Evolutionary conservation across 1,284 basidiomycete genomes (phyloP).

Genomic region (Cerrena zonata): DNA sequence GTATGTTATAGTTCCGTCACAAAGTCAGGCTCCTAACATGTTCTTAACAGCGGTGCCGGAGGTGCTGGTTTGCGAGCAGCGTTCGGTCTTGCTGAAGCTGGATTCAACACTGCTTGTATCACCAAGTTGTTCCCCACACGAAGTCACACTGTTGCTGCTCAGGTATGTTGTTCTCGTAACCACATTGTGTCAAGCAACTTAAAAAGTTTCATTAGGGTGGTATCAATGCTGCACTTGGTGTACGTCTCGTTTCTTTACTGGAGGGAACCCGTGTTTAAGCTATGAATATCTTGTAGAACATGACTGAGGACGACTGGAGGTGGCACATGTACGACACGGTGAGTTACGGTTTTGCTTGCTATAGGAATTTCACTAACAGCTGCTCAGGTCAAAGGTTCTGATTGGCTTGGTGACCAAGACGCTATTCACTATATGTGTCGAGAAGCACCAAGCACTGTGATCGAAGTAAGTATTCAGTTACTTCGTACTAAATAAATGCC

Average conservation of each 20-base stretch:
- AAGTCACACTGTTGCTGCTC: conserved; percentile 97
- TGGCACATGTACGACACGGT: conserved; percentile 99
- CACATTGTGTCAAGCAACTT: conserved; percentile 9
- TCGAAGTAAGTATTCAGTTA: conserved; percentile 61
- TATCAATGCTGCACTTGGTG: conserved; percentile 97
- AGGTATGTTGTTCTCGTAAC: conserved; percentile 45
- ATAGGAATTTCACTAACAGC: conserved; percentile 11
- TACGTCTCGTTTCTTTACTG: conserved; percentile 34
- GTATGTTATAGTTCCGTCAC: conserved; percentile 28
- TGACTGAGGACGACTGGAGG: conserved; percentile 98
- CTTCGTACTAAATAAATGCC: conserved; percentile 5
- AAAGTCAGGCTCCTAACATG: conserved; percentile 5
- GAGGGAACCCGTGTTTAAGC: neutral
- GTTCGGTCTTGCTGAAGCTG: conserved; percentile 97
- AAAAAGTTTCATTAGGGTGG: conserved; percentile 65
- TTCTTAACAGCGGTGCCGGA: conserved; percentile 76
- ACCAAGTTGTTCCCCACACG: conserved; percentile 99
- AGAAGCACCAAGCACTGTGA: conserved; percentile 89
- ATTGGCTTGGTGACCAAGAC: conserved; percentile 99
- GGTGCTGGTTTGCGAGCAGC: conserved; percentile 97
- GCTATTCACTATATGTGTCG: conserved; percentile 99
- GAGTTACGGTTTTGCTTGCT: conserved; percentile 26
- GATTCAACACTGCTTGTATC: conserved; percentile 97
- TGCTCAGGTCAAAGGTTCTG: conserved; percentile 89
- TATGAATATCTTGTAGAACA: conserved; percentile 68